phyloP scores from a whole-genome alignment of 139 green algal genomes.

The Nannochloris sp. region DNA sequence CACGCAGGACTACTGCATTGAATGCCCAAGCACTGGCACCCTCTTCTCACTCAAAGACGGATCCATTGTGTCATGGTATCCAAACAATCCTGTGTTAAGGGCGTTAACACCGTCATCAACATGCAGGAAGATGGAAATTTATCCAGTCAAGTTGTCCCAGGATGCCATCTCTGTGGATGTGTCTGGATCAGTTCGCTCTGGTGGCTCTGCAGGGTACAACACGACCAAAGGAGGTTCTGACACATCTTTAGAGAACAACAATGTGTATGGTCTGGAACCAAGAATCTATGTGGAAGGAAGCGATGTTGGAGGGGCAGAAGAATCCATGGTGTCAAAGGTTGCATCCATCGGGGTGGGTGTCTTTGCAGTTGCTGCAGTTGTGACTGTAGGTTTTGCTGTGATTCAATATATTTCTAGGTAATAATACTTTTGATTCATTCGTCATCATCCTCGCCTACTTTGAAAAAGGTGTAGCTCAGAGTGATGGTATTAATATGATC shows the following conservation, averaged over 20 bases:
- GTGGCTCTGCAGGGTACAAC: background rate
- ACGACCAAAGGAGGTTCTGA: slow-evolving; percentile 48
- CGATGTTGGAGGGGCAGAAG: background rate
- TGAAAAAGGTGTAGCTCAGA: slow-evolving; percentile 93
- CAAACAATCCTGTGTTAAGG: slow-evolving; percentile 79
- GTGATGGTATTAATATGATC: slow-evolving; percentile 76
- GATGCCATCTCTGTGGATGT: slow-evolving; percentile 68
- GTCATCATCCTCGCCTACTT: slow-evolving; percentile 37
- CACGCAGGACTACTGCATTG: slow-evolving; percentile 88
- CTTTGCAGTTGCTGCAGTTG: slow-evolving; percentile 8
- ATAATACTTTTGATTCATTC: background rate
- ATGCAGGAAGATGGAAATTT: slow-evolving; percentile 59
- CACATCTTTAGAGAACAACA: slow-evolving; percentile 88
- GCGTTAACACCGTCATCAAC: slow-evolving; percentile 66
- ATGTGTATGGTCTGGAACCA: slow-evolving; percentile 82
- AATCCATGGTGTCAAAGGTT: slow-evolving; percentile 28
- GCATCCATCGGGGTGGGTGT: slow-evolving; percentile 5
- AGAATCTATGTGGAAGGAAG: slow-evolving; percentile 78
- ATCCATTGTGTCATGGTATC: slow-evolving; percentile 86
- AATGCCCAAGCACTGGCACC: slow-evolving; percentile 80
- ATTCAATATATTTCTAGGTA: slow-evolving; percentile 12
- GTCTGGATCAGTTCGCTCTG: slow-evolving; percentile 2
- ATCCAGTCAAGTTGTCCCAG: slow-evolving; percentile 67
- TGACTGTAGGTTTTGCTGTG: slow-evolving; percentile 11
- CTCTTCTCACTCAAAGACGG: slow-evolving; percentile 89